phyloP scores from a whole-genome alignment of 331 rosid genomes.

The Rosa hybrid region DNA sequence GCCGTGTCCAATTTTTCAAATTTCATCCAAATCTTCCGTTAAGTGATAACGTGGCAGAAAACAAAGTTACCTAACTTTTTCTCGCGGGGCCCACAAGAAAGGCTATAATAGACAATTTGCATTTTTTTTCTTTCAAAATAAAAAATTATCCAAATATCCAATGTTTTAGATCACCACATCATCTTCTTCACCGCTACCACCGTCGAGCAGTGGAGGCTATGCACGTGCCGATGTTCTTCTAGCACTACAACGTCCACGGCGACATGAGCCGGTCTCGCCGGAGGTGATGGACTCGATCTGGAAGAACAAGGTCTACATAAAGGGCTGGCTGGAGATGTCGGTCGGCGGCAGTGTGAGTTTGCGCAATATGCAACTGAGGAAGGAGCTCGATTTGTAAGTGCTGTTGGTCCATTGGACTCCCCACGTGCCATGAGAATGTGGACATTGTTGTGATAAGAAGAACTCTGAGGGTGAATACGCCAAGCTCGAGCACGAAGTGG shows the following conservation, averaged over 20 bases:
- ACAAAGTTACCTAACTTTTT: too few species aligned
- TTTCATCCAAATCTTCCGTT: too few species aligned
- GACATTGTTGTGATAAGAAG: constrained; percentile 84
- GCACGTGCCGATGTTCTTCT: constrained; percentile 88
- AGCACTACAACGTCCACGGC: constrained; percentile 73
- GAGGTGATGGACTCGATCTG: constrained; percentile 75
- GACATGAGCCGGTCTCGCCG: constrained; percentile 65
- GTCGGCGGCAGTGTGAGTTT: constrained; percentile 88
- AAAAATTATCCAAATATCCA: too few species aligned
- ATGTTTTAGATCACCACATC: too few species aligned
- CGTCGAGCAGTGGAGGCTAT: constrained; percentile 89
- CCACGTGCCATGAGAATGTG: constrained; percentile 79
- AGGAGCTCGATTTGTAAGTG: constrained; percentile 87
- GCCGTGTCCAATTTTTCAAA: too few species aligned
- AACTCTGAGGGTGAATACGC: constrained; percentile 93
- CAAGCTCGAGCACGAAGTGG: constrained; percentile 93
- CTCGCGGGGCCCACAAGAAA: too few species aligned
- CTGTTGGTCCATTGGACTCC: constrained; percentile 79
- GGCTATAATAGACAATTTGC: too few species aligned
- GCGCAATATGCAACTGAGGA: constrained; percentile 75
- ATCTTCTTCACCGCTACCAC: neutral
- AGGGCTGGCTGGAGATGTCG: constrained; percentile 76
- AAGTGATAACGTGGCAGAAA: too few species aligned
- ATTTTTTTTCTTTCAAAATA: too few species aligned
- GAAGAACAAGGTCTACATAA: constrained; percentile 84